Conservation (phyloP, 2,329 filamentous ascomycete species). For the Botrytis hyacinthi region DNA sequence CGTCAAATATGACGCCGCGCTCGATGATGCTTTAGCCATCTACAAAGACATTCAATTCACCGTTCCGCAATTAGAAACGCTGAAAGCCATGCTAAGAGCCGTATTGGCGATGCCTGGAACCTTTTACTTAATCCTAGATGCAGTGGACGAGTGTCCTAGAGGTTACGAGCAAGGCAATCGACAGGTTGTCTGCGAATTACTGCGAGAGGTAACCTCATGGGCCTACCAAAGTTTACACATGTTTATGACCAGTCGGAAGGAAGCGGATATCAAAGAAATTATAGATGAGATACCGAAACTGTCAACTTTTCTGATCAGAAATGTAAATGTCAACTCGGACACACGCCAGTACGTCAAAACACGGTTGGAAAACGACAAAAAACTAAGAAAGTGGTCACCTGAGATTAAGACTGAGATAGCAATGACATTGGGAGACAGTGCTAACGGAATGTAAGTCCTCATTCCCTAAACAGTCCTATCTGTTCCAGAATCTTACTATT, state of each 20-base stretch:
- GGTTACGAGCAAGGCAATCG: neutral
- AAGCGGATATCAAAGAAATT: neutral
- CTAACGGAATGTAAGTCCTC: constrained; percentile 9
- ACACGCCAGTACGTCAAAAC: neutral
- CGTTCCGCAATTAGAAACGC: neutral
- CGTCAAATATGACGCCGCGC: neutral
- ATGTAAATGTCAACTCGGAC: neutral
- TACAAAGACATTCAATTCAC: neutral
- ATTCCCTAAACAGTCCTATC: neutral
- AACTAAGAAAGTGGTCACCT: neutral
- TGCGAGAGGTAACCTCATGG: neutral
- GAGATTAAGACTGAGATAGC: neutral
- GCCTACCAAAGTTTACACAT: neutral
- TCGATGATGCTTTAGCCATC: neutral
- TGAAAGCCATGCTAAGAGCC: constrained; percentile 5
- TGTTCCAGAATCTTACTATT: neutral
- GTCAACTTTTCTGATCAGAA: neutral
- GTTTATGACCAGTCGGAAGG: constrained; percentile 6
- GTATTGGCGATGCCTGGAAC: neutral
- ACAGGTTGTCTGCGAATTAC: neutral
- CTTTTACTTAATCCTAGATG: neutral
- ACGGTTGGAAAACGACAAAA: neutral
- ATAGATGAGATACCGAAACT: neutral
- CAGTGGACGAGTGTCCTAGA: constrained; percentile 1
- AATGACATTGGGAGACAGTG: neutral